Percentiles rank a stretch among this genome's conserved stretches.
phyloP scores from a whole-genome alignment of 2,329 filamentous ascomycete species.

The Myotisia sp. region DNA sequence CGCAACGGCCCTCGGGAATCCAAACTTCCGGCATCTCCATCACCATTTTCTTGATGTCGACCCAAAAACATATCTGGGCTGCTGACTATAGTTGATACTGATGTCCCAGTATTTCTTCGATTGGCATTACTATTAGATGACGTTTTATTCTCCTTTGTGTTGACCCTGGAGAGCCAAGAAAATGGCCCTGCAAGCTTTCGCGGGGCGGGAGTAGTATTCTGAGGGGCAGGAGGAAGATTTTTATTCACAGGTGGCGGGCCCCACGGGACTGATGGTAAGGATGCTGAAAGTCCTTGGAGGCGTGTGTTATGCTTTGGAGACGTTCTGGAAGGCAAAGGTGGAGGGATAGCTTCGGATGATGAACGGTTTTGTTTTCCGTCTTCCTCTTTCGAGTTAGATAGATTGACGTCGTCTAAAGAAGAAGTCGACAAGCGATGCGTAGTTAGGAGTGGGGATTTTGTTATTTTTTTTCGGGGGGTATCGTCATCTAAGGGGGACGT shows the following conservation, averaged over 20 bases:
- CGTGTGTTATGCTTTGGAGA: slow-evolving; percentile 22
- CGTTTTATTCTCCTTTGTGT: slow-evolving; percentile 42
- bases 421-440: slow-evolving; percentile 41
- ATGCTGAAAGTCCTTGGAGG: slow-evolving; percentile 50
- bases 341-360: slow-evolving; percentile 12
- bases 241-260: slow-evolving; percentile 40
- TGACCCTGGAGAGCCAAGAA: slow-evolving; percentile 63
- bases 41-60: slow-evolving; percentile 54
- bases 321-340: slow-evolving; percentile 23
- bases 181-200: slow-evolving; percentile 82
- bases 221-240: slow-evolving; percentile 25
- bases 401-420: slow-evolving; percentile 52
- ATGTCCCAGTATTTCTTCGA: slow-evolving; percentile 64
- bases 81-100: slow-evolving; percentile 62
- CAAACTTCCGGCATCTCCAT: slow-evolving; percentile 38
- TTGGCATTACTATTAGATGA: slow-evolving; percentile 37
- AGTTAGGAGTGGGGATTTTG: slow-evolving; percentile 40
- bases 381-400: slow-evolving; percentile 45
- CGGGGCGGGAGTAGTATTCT: slow-evolving; percentile 22
- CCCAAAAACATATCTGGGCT: slow-evolving; percentile 68
- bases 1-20: slow-evolving; percentile 37
- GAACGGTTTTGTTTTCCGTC: slow-evolving; percentile 20
- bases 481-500: slow-evolving; percentile 21
- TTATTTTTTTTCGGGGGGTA: slow-evolving; percentile 22
- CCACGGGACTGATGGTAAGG: slow-evolving; percentile 60